phyloP scores from a whole-genome alignment of 345 rosid species.

The Citrus reticulata region DNA sequence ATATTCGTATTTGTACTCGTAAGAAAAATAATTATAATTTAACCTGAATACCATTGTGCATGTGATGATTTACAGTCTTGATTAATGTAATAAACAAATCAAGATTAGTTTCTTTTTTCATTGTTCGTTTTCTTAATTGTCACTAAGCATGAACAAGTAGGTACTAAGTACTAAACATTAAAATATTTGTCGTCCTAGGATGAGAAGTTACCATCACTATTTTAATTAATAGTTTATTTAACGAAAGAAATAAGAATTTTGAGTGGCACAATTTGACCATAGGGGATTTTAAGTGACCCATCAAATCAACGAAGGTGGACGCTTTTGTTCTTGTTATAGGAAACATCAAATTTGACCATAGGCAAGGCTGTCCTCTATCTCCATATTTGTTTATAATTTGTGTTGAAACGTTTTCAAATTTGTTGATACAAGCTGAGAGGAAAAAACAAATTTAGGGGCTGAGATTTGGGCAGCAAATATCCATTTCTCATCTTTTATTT shows the following conservation, averaged over 20 bases:
- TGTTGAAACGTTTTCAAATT: no score
- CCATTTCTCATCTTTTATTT: no score
- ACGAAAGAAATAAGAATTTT: not conserved
- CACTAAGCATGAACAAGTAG: not conserved
- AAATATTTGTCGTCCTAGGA: not conserved
- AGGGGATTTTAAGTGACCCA: not conserved
- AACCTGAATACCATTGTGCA: no score
- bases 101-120: not conserved
- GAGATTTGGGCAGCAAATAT: no score
- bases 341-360: not conserved
- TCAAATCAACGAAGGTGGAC: not conserved
- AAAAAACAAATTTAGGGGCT: no score
- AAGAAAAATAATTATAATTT: not conserved
- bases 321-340: not conserved
- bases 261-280: not conserved
- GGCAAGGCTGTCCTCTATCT: no score
- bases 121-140: not conserved
- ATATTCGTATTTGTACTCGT: no score
- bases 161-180: not conserved
- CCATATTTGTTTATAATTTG: no score
- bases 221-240: not conserved
- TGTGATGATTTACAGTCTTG: not conserved
- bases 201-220: not conserved
- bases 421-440: no score
- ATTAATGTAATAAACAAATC: not conserved